phyloP scores from a whole-genome alignment of 441 rosid genomes.

The Gossypium trilobum region DNA sequence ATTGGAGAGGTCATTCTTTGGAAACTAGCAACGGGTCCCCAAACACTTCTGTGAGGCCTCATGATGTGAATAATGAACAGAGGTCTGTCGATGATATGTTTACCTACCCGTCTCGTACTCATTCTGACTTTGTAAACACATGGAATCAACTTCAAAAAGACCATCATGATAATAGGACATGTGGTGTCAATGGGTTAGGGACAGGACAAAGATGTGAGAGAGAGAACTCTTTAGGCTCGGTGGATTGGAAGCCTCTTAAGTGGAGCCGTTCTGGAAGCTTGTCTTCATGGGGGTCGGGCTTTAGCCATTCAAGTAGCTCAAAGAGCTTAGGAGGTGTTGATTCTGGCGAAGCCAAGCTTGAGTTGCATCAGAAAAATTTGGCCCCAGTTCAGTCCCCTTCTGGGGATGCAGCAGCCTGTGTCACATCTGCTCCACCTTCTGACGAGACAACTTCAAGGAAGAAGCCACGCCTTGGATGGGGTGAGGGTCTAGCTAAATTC shows the following conservation, averaged over 20 bases:
- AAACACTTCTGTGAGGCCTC: conserved; percentile 35
- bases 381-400: conserved; percentile 52
- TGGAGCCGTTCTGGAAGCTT: conserved; percentile 84
- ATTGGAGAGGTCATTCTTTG: conserved; percentile 64
- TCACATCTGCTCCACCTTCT: conserved; percentile 37
- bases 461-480: conserved; percentile 96
- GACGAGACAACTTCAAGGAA: conserved; percentile 68
- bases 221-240: conserved; percentile 47
- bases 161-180: conserved; percentile 39
- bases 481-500: conserved; percentile 93
- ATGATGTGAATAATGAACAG: conserved; percentile 46
- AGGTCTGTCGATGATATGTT: conserved; percentile 58
- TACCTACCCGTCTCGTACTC: conserved; percentile 37
- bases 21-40: conserved; percentile 61
- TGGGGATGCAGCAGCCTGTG: conserved; percentile 53
- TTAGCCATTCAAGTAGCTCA: conserved; percentile 85
- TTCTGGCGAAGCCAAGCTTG: conserved; percentile 55
- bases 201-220: conserved; percentile 41
- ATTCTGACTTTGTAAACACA: conserved; percentile 38
- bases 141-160: conserved; percentile 50
- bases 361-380: conserved; percentile 37
- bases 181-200: conserved; percentile 37
- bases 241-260: conserved; percentile 70
- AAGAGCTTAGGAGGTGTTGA: conserved; percentile 61
- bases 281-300: conserved; percentile 83